Percentiles rank a stretch among this genome's conserved stretches.
Evolutionary conservation across 2,329 filamentous ascomycete genomes (phyloP).

Genomic region (Emmonsiellopsis sp.): DNA sequence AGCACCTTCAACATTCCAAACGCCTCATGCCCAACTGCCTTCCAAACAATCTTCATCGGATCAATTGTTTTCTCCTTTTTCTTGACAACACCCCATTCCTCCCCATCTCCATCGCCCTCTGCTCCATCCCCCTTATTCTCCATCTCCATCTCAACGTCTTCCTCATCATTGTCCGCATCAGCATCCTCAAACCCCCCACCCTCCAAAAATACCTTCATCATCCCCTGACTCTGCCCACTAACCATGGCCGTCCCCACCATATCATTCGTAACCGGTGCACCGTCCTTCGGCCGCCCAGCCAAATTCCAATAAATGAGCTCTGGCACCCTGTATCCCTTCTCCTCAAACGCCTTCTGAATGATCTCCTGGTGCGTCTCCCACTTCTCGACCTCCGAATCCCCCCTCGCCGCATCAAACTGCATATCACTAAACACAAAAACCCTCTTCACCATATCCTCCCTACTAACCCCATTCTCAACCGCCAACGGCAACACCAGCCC

Average conservation of each 20-base stretch:
- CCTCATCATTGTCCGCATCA: constrained; percentile 14
- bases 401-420: constrained; percentile 43
- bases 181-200: constrained; percentile 29
- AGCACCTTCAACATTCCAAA: constrained; percentile 48
- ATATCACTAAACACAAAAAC: constrained; percentile 54
- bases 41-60: constrained; percentile 35
- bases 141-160: constrained; percentile 16
- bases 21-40: constrained; percentile 44
- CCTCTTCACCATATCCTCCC: constrained; percentile 52
- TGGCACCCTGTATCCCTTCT: constrained; percentile 49
- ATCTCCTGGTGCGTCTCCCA: constrained; percentile 43
- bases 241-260: constrained; percentile 10
- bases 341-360: constrained; percentile 37
- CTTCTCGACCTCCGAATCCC: not conserved
- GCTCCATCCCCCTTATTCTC: constrained; percentile 9
- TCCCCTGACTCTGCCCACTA: constrained; percentile 31
- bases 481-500: constrained; percentile 47
- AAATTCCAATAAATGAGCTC: constrained; percentile 35
- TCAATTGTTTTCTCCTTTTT: constrained; percentile 24
- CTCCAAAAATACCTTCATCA: constrained; percentile 50
- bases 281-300: not conserved
- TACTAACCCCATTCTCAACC: constrained; percentile 38
- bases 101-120: not conserved
- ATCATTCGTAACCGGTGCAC: constrained; percentile 6
- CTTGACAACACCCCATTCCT: constrained; percentile 8